Evolutionary conservation across 306 rosid species (phyloP).

Genomic region (Acmispon strigosus): DNA sequence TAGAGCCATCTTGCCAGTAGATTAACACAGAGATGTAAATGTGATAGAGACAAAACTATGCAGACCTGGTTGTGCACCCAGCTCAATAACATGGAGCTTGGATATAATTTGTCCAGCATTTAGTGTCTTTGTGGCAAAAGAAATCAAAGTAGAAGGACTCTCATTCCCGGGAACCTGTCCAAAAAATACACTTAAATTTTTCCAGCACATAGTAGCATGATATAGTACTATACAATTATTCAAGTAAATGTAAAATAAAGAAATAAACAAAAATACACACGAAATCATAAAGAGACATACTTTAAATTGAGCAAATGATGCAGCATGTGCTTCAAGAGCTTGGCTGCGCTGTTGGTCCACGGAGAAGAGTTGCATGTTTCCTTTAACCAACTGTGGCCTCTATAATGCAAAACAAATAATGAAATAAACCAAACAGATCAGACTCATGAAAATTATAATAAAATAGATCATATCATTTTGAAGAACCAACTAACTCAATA

Average conservation of each 20-base stretch:
- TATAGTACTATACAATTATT: constrained; percentile 3
- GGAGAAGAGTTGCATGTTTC: constrained; percentile 96
- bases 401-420: constrained; percentile 22
- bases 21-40: constrained; percentile 2
- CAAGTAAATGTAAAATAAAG: not conserved
- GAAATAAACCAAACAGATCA: constrained; percentile 15
- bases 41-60: constrained; percentile 6
- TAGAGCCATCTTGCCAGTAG: not conserved
- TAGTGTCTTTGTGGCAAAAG: constrained; percentile 87
- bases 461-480: not conserved
- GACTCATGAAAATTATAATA: not conserved
- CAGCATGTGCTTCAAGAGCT: constrained; percentile 99
- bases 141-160: constrained; percentile 74
- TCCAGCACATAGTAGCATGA: not conserved
- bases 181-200: constrained; percentile 8
- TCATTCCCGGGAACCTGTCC: constrained; percentile 91
- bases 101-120: constrained; percentile 94
- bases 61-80: constrained; percentile 99
- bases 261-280: not conserved
- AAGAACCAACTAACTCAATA: not conserved
- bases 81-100: constrained; percentile 89
- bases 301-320: constrained; percentile 91
- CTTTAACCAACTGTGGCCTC: constrained; percentile 98
- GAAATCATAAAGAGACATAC: constrained; percentile 29
- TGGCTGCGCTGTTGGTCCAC: constrained; percentile 99